Evolutionary conservation across 1,139 yeast genomes (phyloP).

Genomic region (Kazachstania sp.): DNA sequence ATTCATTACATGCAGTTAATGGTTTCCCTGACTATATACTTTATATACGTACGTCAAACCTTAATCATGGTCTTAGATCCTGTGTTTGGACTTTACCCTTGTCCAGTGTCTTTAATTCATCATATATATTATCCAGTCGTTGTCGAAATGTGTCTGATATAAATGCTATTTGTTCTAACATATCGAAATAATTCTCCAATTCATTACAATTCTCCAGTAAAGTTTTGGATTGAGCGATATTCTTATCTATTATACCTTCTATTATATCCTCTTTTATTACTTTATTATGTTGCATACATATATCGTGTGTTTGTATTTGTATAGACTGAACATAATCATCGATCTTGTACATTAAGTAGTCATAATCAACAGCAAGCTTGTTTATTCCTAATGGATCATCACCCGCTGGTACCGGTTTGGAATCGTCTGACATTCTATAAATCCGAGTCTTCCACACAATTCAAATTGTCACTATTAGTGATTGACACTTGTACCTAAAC

Average conservation of each 20-base stretch:
- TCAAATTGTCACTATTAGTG: too few species aligned
- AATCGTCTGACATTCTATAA: background rate
- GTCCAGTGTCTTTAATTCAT: slow-evolving; percentile 13
- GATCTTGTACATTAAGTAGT: slow-evolving; percentile 53
- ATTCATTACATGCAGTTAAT: too few species aligned
- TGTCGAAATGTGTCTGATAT: slow-evolving; percentile 25
- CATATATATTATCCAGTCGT: slow-evolving; percentile 17
- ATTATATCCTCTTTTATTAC: slow-evolving; percentile 32
- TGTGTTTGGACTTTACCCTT: background rate
- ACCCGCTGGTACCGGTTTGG: slow-evolving; percentile 13
- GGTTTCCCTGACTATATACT: too few species aligned
- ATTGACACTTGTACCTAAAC: too few species aligned
- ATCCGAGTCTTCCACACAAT: too few species aligned
- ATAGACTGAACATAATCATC: slow-evolving; percentile 42
- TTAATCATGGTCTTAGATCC: background rate
- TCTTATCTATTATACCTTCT: slow-evolving; percentile 35
- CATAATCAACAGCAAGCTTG: slow-evolving; percentile 51
- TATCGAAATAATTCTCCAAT: slow-evolving; percentile 54
- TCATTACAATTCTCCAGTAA: slow-evolving; percentile 45
- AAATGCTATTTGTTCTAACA: slow-evolving; percentile 50
- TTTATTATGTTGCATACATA: slow-evolving; percentile 29
- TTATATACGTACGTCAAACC: background rate
- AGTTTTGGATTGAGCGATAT: slow-evolving; percentile 38
- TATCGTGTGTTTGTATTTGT: slow-evolving; percentile 33
- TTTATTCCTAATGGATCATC: slow-evolving; percentile 59